Evolutionary conservation across 768 basidiomycete species (phyloP), one percentile per base, ranked within the genome.

Genomic region (Naganishia kalamii): DNA sequence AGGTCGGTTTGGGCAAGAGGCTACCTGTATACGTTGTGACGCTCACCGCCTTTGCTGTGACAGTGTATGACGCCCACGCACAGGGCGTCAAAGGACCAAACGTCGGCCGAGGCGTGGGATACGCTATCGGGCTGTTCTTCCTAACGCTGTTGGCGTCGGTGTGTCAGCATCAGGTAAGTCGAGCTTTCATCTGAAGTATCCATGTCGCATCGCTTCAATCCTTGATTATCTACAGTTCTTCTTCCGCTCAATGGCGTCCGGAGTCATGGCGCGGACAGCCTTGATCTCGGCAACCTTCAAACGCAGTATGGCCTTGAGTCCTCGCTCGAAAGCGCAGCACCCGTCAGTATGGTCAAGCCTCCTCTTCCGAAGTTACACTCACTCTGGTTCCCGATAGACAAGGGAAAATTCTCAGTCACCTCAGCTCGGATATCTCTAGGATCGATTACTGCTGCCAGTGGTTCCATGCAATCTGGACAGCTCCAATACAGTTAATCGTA

Each of bases 401-500:
- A 81, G 65, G 77, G 11, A 72, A 74, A 37, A 65, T 74, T 19
- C 62, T 72, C 27, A 71, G 62, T 12, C 68, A 73, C 83, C 83
- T 78, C 8, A 71, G 69, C 11, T 86, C 86, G 13, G 87, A 89
- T 79, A 70, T 72, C 47, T 74, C 75, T 17, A 51, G 74, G 17
- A 73, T 77, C 32, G 79, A 80, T 66, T 80, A 76, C 60, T 78
- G 84, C 70, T 84, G 86, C 1, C 87, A 48, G 69, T 72, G 74
- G 86, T 87, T 87, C 50, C 77, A 79, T 60, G 76, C 78, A 19
- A 32, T 72, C 17, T 87, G 86, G 86, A 87, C 86, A 0, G 85
- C 85, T 2, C 86, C 86, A 0, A 85, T 87, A 29, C 86, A 88
- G 77, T 59, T 78, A 21, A 78, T 78, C 0, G 78, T 87, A 51